Evolutionary conservation across 768 basidiomycete genomes (phyloP), one percentile per base, ranked within the genome.

Genomic region (Rhodocollybia butyracea): DNA sequence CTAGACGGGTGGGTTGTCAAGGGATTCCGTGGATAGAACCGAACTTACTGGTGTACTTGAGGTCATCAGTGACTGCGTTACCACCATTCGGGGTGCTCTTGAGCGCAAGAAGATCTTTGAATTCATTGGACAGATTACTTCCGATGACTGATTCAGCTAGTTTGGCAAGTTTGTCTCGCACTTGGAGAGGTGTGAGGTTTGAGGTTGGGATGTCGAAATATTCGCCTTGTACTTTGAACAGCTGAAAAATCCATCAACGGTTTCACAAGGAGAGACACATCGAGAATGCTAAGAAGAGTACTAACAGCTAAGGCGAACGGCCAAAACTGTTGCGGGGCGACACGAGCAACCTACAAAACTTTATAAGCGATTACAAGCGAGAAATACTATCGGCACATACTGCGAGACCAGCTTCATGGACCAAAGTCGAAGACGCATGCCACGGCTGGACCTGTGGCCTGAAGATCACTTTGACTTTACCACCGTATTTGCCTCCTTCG

Each of bases 21-120:
- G 15, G 8, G 5, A 32, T 19, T n/a, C n/a, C n/a, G n/a, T n/a
- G n/a, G 30, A 19, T 42, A n/a, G 7, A 11, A 41, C n/a, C n/a
- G n/a, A 43, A 74, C 88, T 52, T 63, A 94, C 94, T 80, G n/a
- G 82, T 86, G 66, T 94, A 92, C 72, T 96, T 97, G 58, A 97
- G 73, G 60, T 91, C 90, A 57, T 91, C 85, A 0, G 91, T 92
- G 24, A 92, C 87, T 3, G 75, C 85, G n/a, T 81, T 81, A 0
- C 93, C 93, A 11, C 89, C 91, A 62, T 97, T 95, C 1, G 85
- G 83, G 5, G 74, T 70, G 17, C 76, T 67, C 66, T 88, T 88
- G 22, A 86, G 73, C 31, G 71, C 76, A 30, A 95, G 70, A 43
- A 86, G 78, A 13, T 86, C 85, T 55, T 74, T 78, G 65, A 94